Base-by-base conservation (phyloP, 352 stramenopile species). In the Phytopythium helicoides region DNA sequence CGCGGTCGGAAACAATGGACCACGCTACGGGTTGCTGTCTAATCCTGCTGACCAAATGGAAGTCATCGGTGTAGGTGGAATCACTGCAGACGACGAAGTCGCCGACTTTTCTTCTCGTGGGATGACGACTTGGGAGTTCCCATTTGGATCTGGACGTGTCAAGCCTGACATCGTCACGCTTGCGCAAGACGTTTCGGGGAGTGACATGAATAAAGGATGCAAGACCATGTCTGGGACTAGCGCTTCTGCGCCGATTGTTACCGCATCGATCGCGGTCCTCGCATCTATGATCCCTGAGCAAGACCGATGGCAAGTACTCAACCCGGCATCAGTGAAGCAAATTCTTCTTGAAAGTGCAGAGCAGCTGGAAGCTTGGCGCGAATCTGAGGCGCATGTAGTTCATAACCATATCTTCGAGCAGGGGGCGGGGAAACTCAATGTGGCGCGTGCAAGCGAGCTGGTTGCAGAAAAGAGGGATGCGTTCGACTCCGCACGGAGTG, bases 401-500 rank as follows among this genome's bases (percentile, higher is more conserved):
- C 75, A 77, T 54, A 87, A 89, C 48, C 79, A 92, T 45, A 79
- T 95, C 31, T 95, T 92, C 50, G 87, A 95, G 62, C 87, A 96
- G 64, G 87, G 87, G 2, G 78, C 70, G 1, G 87, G 87, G n/a
- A 57, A 66, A 31, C 55, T 95, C 23, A 87, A 95, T 47, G 62
- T 95, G 23, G 78, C 67, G 0, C 62, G 52, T 21, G 85, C 84
- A 2, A 87, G 74, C 23, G 59, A 75, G 33, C 46, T 73, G 5
- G 68, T 87, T 11, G 47, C 70, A 8, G 55, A 59, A 26, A 52
- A 84, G 22, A 83, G 71, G 76, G 34, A 22, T n/a, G 57, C 46
- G 19, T 61, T 76, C 46, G 50, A 81, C 54, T 21, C 40, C 26
- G 48, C 40, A 11, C 31, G 38, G 19, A 69, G 66, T 41, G 54